A percentile compares a stretch with the other conserved stretches of the same genome.
Conservation (phyloP, 495 filamentous ascomycete genomes). For the Chlorociboria aeruginascens region DNA sequence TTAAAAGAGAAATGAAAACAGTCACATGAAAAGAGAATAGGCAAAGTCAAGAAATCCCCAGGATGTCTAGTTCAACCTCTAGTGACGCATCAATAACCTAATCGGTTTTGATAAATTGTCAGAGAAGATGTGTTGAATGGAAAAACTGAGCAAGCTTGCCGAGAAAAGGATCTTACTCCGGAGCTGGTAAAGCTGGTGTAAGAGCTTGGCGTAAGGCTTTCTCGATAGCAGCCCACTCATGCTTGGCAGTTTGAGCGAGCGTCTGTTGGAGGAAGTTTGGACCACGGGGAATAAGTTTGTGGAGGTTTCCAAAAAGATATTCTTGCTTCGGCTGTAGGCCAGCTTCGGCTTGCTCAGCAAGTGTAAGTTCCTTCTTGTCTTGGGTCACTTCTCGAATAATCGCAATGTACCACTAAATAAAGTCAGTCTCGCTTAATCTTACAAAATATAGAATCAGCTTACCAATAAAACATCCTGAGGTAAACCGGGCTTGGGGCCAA, state of each 20-base stretch:
- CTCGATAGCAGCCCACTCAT: slow-evolving; percentile 31
- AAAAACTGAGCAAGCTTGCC: not conserved
- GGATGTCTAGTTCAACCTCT: no score
- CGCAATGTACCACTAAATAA: slow-evolving; percentile 36
- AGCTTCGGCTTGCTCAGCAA: slow-evolving; percentile 22
- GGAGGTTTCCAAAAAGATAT: slow-evolving; percentile 34
- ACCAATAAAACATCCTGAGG: slow-evolving; percentile 35
- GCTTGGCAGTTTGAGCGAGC: slow-evolving; percentile 21
- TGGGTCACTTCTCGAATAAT: slow-evolving; percentile 37
- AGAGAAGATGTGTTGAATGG: not conserved
- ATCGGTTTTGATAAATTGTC: no score
- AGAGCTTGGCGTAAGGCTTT: slow-evolving; percentile 18
- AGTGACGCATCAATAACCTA: no score
- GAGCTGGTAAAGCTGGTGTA: not conserved
- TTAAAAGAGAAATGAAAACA: no score
- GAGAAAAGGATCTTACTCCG: not conserved
- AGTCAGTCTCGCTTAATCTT: slow-evolving; percentile 14
- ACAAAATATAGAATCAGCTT: slow-evolving; percentile 11
- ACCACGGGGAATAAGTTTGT: slow-evolving; percentile 21
- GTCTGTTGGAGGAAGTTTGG: slow-evolving; percentile 22
- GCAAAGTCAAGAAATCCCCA: no score
- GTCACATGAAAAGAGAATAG: no score
- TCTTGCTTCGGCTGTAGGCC: slow-evolving; percentile 4
- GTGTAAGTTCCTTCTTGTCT: slow-evolving; percentile 17
- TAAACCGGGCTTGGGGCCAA: slow-evolving; percentile 28